phyloP scores from a whole-genome alignment of 805 yeast genomes.

The Alloascoidea hylecoeti region DNA sequence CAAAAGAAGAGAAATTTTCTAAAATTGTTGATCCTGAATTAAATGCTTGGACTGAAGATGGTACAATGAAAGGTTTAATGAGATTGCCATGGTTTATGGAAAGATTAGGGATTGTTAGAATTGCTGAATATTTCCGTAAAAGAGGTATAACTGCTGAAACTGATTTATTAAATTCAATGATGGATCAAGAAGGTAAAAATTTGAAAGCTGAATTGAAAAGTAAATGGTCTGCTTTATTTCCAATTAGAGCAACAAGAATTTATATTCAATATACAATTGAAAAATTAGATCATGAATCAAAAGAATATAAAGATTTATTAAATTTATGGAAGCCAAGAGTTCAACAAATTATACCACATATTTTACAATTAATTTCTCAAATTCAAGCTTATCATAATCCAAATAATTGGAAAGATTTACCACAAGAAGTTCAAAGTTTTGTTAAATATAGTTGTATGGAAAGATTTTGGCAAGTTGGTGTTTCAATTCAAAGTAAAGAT shows the following conservation, averaged over 20 bases:
- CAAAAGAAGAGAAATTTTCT: conserved; percentile 67
- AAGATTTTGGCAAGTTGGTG: conserved; percentile 98
- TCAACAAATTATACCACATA: conserved; percentile 83
- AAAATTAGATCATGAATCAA: conserved; percentile 65
- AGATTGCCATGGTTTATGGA: conserved; percentile 98
- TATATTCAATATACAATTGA: conserved; percentile 94
- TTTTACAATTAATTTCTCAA: conserved; percentile 74
- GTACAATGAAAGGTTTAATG: conserved; percentile 75
- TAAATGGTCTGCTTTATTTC: conserved; percentile 90
- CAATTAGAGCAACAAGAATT: conserved; percentile 89
- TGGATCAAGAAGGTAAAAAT: conserved; percentile 79
- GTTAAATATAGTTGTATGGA: conserved; percentile 84
- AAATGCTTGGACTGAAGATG: conserved; percentile 84
- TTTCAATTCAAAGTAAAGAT: conserved; percentile 85
- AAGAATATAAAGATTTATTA: conserved; percentile 57
- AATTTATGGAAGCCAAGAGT: conserved; percentile 88
- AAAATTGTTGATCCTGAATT: conserved; percentile 89
- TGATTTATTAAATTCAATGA: conserved; percentile 59
- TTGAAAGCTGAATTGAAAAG: conserved; percentile 70
- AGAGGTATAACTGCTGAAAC: conserved; percentile 71
- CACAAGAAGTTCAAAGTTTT: conserved; percentile 82
- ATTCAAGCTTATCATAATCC: conserved; percentile 93
- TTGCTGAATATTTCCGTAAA: conserved; percentile 78
- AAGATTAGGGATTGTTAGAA: conserved; percentile 84
- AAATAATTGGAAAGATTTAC: conserved; percentile 76